Percentiles rank a stretch among this genome's conserved stretches.
Conservation (phyloP, 169 alveolate genomes). For the Perkinsus olseni region DNA sequence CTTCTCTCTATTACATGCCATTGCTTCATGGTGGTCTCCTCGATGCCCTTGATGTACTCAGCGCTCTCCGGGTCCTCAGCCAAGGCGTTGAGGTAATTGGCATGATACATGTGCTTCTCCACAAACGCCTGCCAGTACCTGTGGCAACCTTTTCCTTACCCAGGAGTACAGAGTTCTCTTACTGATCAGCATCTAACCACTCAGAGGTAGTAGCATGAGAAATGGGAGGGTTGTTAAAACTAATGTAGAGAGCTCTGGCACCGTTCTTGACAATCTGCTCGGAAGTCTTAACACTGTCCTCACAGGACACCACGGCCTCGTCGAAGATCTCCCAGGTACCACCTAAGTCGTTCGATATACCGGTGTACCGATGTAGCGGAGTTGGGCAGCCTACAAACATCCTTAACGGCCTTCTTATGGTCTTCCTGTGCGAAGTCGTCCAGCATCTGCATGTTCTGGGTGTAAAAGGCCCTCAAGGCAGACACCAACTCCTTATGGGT, state of each 20-base stretch:
- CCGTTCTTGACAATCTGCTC: conserved; percentile 60
- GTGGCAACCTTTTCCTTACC: too few species aligned
- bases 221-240: conserved; percentile 60
- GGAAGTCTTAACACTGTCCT: conserved; percentile 42
- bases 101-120: conserved; percentile 56
- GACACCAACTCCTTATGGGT: neutral
- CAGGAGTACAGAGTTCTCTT: too few species aligned
- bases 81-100: conserved; percentile 12
- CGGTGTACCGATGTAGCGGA: neutral
- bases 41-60: neutral
- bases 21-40: neutral
- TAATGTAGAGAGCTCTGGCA: conserved; percentile 65
- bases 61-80: conserved; percentile 26
- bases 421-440: neutral
- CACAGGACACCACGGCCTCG: conserved; percentile 39
- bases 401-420: conserved; percentile 17
- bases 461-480: neutral
- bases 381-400: conserved; percentile 3
- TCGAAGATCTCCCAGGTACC: neutral
- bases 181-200: conserved; percentile 73
- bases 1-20: neutral
- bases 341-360: neutral
- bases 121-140: conserved; percentile 72
- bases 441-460: neutral
- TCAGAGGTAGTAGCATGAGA: conserved; percentile 14